Base-by-base conservation (phyloP, 169 alveolate species). In the Sarcocystis neurona region DNA sequence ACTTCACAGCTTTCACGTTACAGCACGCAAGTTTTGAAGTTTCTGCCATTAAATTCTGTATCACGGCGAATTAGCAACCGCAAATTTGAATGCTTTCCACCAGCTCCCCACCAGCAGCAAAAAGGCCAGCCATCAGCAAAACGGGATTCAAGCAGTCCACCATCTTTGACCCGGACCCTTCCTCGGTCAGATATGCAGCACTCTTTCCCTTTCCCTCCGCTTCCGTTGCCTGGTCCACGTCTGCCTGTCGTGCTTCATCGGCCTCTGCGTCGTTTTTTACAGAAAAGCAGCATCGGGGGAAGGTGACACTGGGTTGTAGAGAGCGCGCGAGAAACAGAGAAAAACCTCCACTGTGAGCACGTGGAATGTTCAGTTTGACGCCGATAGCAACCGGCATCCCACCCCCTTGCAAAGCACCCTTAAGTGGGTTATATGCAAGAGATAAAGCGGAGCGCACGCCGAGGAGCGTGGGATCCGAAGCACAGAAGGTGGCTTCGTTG, bases 111-210 rank as follows among this genome's bases (percentile, higher is more conserved):
- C n/a, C n/a, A n/a, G n/a, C n/a, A n/a, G n/a, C n/a, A 48, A 72
- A 20, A 5, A 72, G 60, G 15, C 58, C 37, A 20, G 46, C 46
- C 41, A 72, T 20, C 82, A 72, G 82, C 1, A 72, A 32, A 32
- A 72, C 82, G 10, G 82, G 82, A n/a, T 72, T 72, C 0, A 72
- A n/a, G n/a, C 82, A 39, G 56, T 41, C 48, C 37, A 39, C 15
- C 46, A 34, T 15, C 23, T 39, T 1, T 48, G 23, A 39, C 56
- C 10, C 58, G 58, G 37, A n/a, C 32, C 37, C 23, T 2, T 15
- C 6, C 10, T 20, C 0, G 37, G 66, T 12, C 66, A 53, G 12
- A 8, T 30, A 32, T 63, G 46, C 43, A 4, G n/a, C 43, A 20
- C 18, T 18, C 12, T n/a, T 39, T 20, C 30, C 43, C 34, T 20